Evolutionary conservation across 306 rosid species (phyloP).

Genomic region (Pyrus betulifolia): DNA sequence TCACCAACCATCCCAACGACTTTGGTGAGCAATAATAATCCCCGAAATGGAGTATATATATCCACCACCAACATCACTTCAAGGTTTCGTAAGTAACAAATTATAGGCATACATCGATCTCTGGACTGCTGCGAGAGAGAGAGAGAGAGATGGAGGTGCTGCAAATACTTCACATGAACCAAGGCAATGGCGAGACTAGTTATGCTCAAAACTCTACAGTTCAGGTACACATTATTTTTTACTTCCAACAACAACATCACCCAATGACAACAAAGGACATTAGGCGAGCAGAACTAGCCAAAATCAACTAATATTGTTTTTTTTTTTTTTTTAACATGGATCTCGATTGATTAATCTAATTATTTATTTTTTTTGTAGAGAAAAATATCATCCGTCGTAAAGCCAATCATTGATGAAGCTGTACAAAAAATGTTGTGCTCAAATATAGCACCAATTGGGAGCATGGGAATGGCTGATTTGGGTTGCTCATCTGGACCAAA

Average conservation of each 20-base stretch:
- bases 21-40: too few relatives aligned
- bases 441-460: conserved; percentile 11
- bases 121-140: too few relatives aligned
- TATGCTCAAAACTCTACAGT: conserved; percentile 58
- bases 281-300: background rate
- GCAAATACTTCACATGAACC: conserved; percentile 64
- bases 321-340: background rate
- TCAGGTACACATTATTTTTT: conserved; percentile 35
- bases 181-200: conserved; percentile 56
- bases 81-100: too few relatives aligned
- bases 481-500: conserved; percentile 93
- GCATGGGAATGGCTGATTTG: conserved; percentile 65
- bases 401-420: conserved; percentile 33
- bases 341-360: background rate
- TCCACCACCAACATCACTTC: too few relatives aligned
- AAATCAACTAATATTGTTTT: background rate
- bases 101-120: too few relatives aligned
- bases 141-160: conserved; percentile 33
- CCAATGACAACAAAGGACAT: too few relatives aligned
- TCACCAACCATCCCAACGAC: too few relatives aligned
- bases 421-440: conserved; percentile 21
- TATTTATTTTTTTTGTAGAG: conserved; percentile 10
- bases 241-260: background rate
- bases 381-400: conserved; percentile 32
- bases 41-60: too few relatives aligned